Evolutionary conservation across 805 yeast species (phyloP).

Genomic region (Naumovozyma dairenensis): DNA sequence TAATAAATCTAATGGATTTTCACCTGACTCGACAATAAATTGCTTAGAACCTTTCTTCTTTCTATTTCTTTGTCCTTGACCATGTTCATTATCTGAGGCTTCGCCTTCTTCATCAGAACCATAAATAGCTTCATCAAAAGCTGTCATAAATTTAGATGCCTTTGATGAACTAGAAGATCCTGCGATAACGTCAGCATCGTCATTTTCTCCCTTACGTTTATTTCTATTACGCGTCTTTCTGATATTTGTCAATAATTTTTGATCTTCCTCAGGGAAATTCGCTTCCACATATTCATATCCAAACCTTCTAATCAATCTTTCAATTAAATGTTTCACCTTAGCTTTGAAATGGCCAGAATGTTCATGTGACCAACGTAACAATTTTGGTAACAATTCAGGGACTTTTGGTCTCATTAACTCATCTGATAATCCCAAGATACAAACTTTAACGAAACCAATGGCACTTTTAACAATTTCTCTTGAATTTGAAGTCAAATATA

Average conservation of each 20-base stretch:
- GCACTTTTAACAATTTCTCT: conserved; percentile 92
- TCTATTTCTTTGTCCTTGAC: conserved; percentile 12
- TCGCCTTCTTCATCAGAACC: conserved; percentile 54
- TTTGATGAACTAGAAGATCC: conserved; percentile 17
- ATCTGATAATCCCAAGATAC: conserved; percentile 71
- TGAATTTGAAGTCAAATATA: conserved; percentile 81
- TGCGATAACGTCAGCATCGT: conserved; percentile 12
- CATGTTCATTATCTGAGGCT: conserved; percentile 28
- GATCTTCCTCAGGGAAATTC: conserved; percentile 85
- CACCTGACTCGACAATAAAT: conserved; percentile 58
- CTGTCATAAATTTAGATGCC: conserved; percentile 60
- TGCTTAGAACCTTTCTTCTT: conserved; percentile 33
- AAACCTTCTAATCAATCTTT: conserved; percentile 79
- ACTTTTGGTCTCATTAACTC: conserved; percentile 62
- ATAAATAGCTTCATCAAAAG: conserved; percentile 86
- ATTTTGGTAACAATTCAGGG: conserved; percentile 53
- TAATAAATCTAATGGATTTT: conserved; percentile 80
- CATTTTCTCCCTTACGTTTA: conserved; percentile 51
- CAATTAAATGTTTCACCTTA: conserved; percentile 86
- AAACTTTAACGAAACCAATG: conserved; percentile 88
- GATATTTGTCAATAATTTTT: conserved; percentile 72
- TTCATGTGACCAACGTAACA: conserved; percentile 90
- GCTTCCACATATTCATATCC: conserved; percentile 79
- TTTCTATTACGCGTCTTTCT: conserved; percentile 79
- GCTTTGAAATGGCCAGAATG: conserved; percentile 92